A percentile compares a stretch with the other conserved stretches of the same genome.
Conservation (phyloP, 2,329 filamentous ascomycete genomes). For the Cercospora sp. region DNA sequence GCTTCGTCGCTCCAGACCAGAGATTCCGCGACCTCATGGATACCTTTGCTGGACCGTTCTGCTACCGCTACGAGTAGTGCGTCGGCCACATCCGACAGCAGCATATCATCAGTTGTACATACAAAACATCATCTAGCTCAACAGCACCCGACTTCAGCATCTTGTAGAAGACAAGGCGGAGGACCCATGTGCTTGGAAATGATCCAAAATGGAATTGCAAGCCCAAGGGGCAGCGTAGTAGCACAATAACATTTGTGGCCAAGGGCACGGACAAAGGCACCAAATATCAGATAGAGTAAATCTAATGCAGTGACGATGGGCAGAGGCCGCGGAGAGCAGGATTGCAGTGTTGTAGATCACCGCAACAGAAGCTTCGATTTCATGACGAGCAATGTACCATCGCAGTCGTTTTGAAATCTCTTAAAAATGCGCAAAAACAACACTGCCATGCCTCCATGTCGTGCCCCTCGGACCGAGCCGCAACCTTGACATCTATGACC, state of each 20-base stretch:
- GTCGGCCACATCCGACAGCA: neutral
- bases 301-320: neutral
- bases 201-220: rapidly evolving
- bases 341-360: neutral
- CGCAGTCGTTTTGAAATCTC: neutral
- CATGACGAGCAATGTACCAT: neutral
- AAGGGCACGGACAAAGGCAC: neutral
- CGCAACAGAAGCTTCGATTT: neutral
- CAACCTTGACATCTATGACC: slow-evolving; percentile 4
- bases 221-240: neutral
- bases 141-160: neutral
- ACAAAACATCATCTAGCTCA: neutral
- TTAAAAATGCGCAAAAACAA: neutral
- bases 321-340: neutral
- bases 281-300: neutral
- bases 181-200: neutral
- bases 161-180: neutral
- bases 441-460: neutral
- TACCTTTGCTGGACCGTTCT: slow-evolving; percentile 37
- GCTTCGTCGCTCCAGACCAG: slow-evolving; percentile 33
- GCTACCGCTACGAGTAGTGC: slow-evolving; percentile 37
- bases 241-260: neutral
- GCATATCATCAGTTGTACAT: neutral
- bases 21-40: slow-evolving; percentile 37
- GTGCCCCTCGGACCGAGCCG: slow-evolving; percentile 3